Evolutionary conservation across 306 rosid genomes (phyloP).

Genomic region (Cicer chorassanicum): DNA sequence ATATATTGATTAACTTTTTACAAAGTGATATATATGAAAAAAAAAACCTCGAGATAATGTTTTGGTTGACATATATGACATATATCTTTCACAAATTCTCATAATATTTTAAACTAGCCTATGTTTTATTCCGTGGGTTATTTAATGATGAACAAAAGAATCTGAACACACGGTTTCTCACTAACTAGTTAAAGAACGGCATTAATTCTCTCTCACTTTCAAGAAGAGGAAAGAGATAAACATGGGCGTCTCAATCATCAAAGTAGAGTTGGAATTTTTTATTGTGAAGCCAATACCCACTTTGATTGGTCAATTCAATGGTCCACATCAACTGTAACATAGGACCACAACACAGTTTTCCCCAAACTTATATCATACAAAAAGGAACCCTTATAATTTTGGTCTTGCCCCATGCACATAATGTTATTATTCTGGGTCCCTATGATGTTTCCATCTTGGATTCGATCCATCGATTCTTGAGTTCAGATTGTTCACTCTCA

Average conservation of each 20-base stretch:
- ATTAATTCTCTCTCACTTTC: conserved; percentile 19
- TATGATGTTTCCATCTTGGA: conserved; percentile 38
- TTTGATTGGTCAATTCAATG: conserved; percentile 40
- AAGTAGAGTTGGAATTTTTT: conserved; percentile 32
- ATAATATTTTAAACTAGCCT: neutral
- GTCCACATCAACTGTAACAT: conserved; percentile 35
- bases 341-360: conserved; percentile 45
- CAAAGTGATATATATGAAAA: too few relatives aligned
- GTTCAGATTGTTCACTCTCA: conserved; percentile 38
- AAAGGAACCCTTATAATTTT: conserved; percentile 14
- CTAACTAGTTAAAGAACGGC: conserved; percentile 3
- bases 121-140: neutral
- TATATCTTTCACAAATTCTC: neutral
- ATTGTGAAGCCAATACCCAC: conserved; percentile 20
- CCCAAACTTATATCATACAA: conserved; percentile 13
- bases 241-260: conserved; percentile 43
- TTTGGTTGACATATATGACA: neutral
- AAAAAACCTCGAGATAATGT: too few relatives aligned
- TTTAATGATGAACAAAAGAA: neutral
- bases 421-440: conserved; percentile 38
- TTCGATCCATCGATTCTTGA: neutral
- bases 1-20: too few relatives aligned
- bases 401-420: conserved; percentile 31
- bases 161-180: neutral
- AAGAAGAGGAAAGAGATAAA: conserved; percentile 24